These are phyloP conservation scores for Excoecaria agallocha DNA, from an alignment of 345 rosid species.

Conservation along the genomic window DNA sequence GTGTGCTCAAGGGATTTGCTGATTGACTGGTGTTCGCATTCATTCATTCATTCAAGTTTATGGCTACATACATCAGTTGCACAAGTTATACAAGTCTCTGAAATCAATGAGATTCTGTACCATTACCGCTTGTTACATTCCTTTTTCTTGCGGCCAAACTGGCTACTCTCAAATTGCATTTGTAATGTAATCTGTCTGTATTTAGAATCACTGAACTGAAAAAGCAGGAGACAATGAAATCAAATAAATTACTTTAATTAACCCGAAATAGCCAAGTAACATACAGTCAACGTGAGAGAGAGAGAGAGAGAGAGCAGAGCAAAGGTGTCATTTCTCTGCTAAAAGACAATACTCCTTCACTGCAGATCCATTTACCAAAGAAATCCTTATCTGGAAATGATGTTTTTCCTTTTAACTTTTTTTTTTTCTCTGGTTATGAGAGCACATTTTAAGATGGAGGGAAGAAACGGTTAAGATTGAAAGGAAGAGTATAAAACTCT, in stretches of 20 bases:
- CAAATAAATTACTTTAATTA: neutral
- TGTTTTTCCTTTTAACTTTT: slow-evolving; percentile 29
- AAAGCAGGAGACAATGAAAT: neutral
- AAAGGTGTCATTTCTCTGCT: slow-evolving; percentile 13
- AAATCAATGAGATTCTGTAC: neutral
- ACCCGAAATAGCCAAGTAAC: slow-evolving; percentile 15
- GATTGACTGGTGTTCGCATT: neutral
- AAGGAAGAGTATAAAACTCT: slow-evolving; percentile 94
- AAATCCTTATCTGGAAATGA: slow-evolving; percentile 30
- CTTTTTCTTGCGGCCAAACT: neutral
- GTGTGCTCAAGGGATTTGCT: neutral
- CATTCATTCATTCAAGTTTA: neutral
- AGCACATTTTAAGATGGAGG: slow-evolving; percentile 63
- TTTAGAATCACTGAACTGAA: neutral
- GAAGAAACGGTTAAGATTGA: slow-evolving; percentile 92
- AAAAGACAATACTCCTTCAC: slow-evolving; percentile 1
- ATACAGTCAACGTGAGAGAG: neutral
- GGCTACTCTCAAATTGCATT: neutral
- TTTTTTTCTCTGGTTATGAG: neutral
- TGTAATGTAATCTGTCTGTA: neutral
- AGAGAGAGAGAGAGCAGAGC: neutral
- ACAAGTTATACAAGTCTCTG: neutral
- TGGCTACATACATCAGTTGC: neutral
- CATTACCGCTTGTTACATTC: neutral
- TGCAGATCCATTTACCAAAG: too few relatives aligned